These are phyloP conservation scores for Salisapilia sapeloensis DNA, from an alignment of 352 stramenopile species.

Conservation along the genomic window DNA sequence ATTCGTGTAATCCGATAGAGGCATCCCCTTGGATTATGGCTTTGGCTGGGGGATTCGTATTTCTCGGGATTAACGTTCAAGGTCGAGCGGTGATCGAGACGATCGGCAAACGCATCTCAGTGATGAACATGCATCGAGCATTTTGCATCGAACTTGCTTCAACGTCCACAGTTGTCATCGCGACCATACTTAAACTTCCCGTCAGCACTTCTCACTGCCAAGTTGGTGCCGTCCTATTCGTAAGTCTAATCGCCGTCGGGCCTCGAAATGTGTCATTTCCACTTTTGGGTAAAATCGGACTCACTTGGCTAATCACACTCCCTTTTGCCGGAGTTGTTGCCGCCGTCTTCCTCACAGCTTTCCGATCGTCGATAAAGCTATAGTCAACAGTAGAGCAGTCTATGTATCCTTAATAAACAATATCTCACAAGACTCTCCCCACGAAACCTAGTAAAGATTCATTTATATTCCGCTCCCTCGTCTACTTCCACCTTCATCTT, in stretches of 20 bases:
- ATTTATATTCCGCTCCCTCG: no score
- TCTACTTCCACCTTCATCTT: no score
- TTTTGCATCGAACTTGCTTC: constrained; percentile 58
- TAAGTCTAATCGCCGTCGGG: constrained; percentile 11
- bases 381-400: no score
- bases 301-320: constrained; percentile 14
- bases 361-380: no score
- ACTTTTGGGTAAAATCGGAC: constrained; percentile 6
- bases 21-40: constrained; percentile 44
- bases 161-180: constrained; percentile 35
- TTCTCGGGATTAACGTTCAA: constrained; percentile 23
- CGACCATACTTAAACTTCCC: constrained; percentile 18
- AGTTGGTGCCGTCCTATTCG: constrained; percentile 31
- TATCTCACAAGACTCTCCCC: no score
- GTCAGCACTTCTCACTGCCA: constrained; percentile 51
- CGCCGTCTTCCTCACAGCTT: constrained; percentile 5
- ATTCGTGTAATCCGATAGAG: constrained; percentile 5
- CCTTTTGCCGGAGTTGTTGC: constrained; percentile 6
- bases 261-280: constrained; percentile 10
- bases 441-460: no score
- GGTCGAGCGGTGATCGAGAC: constrained; percentile 60
- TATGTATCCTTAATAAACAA: no score
- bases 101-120: constrained; percentile 19
- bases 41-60: constrained; percentile 22
- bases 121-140: constrained; percentile 41